Evolutionary conservation across 805 yeast genomes (phyloP).

Genomic region (Saturnispora hagleri): DNA sequence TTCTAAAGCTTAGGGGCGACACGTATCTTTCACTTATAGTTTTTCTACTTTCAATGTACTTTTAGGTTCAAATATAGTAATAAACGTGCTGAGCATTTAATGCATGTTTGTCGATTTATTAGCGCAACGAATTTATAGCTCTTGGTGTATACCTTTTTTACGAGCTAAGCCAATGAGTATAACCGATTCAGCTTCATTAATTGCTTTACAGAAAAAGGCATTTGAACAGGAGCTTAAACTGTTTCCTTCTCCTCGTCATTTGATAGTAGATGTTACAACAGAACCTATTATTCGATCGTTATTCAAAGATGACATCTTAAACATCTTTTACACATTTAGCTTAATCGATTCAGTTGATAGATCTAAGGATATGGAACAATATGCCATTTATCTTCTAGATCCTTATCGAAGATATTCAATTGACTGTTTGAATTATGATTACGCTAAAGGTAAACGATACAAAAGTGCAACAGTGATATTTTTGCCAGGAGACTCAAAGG

Average conservation of each 20-base stretch:
- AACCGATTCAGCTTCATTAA: conserved; percentile 1
- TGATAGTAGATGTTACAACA: conserved; percentile 25
- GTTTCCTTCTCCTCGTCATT: conserved; percentile 21
- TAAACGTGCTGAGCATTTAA: not conserved
- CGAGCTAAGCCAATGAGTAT: not conserved
- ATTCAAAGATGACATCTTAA: conserved; percentile 22
- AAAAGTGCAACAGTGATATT: conserved; percentile 59
- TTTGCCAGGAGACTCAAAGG: conserved; percentile 43
- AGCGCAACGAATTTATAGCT: not conserved
- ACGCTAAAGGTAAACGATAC: conserved; percentile 58
- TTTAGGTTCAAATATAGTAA: too few relatives aligned
- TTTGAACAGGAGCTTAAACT: conserved; percentile 10
- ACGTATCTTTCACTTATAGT: too few relatives aligned
- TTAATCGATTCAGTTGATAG: conserved; percentile 23
- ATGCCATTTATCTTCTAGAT: conserved; percentile 72
- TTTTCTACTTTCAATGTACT: too few relatives aligned
- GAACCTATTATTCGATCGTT: conserved; percentile 19
- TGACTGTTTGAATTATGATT: conserved; percentile 75
- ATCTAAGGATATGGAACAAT: conserved; percentile 29
- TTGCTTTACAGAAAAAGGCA: conserved; percentile 19
- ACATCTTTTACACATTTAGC: conserved; percentile 24
- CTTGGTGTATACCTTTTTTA: not conserved
- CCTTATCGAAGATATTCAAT: conserved; percentile 53
- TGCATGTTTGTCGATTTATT: not conserved
- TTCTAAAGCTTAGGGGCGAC: conserved; percentile 31